Conservation (phyloP, 2,329 filamentous ascomycete genomes). For the Fusarium sulawesiense region DNA sequence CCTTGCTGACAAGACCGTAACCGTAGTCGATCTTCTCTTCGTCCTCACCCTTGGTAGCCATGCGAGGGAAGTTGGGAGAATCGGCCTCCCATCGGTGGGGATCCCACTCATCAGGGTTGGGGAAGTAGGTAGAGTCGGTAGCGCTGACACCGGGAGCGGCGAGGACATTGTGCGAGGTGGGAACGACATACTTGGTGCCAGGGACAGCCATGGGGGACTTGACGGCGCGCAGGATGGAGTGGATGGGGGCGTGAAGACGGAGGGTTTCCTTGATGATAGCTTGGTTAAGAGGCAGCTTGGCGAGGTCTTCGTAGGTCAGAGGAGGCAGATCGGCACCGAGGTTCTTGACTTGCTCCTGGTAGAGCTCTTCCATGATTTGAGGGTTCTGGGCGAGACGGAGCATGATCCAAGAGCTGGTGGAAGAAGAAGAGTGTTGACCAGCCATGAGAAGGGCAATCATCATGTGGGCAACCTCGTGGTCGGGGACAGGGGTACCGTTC, state of each 20-base stretch:
- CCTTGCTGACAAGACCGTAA: conserved; percentile 92
- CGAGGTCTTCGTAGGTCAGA: conserved; percentile 80
- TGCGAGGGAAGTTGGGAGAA: conserved; percentile 64
- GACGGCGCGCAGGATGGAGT: conserved; percentile 93
- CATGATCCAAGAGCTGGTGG: conserved; percentile 86
- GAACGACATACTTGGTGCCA: conserved; percentile 85
- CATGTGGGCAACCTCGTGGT: conserved; percentile 89
- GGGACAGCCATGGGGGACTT: conserved; percentile 87
- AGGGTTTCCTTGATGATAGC: conserved; percentile 93
- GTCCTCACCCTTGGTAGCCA: conserved; percentile 62
- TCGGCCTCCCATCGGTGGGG: conserved; percentile 88
- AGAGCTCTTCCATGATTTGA: conserved; percentile 82
- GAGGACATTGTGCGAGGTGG: conserved; percentile 82
- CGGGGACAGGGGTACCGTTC: conserved; percentile 80
- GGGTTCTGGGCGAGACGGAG: conserved; percentile 82
- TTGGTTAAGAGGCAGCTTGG: conserved; percentile 82
- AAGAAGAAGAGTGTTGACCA: conserved; percentile 89
- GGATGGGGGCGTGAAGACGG: conserved; percentile 90
- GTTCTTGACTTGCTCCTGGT: conserved; percentile 80
- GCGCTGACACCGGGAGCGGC: conserved; percentile 87
- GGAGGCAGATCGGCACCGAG: conserved; percentile 80
- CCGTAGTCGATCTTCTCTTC: conserved; percentile 91
- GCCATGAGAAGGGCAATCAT: conserved; percentile 96
- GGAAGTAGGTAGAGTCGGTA: conserved; percentile 79
- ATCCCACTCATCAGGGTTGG: conserved; percentile 84